Percentiles rank a stretch among this genome's conserved stretches.
These are phyloP conservation scores for Lyophyllum atratum DNA, from an alignment of 768 basidiomycete genomes.

Conservation along the genomic window DNA sequence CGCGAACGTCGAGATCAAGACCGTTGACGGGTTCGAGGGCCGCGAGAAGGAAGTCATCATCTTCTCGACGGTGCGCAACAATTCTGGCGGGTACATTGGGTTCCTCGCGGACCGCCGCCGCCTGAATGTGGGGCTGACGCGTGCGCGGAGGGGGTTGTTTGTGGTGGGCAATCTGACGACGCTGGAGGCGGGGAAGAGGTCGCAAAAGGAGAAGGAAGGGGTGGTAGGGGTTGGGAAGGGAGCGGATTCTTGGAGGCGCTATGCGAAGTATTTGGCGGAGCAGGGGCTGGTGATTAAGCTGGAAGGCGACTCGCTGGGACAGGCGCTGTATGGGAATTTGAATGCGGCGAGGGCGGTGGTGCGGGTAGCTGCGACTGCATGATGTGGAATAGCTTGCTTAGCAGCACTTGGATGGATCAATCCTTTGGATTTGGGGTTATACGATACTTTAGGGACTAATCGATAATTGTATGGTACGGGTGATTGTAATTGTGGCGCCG, in stretches of 20 bases:
- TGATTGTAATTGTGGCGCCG: no score
- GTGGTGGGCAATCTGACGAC: slow-evolving; percentile 76
- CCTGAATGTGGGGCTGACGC: slow-evolving; percentile 88
- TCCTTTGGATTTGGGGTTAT: neutral
- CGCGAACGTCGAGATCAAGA: slow-evolving; percentile 77
- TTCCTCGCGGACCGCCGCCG: slow-evolving; percentile 86
- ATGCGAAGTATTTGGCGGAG: slow-evolving; percentile 55
- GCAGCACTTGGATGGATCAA: neutral
- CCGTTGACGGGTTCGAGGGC: slow-evolving; percentile 94
- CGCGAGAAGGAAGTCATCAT: slow-evolving; percentile 92
- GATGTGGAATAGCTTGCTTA: neutral
- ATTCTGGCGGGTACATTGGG: slow-evolving; percentile 74
- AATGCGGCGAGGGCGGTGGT: slow-evolving; percentile 19
- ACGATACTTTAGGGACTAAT: neutral
- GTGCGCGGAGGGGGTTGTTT: slow-evolving; percentile 85
- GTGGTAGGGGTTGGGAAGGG: slow-evolving; percentile 37
- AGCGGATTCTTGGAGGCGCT: slow-evolving; percentile 60
- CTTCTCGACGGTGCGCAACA: slow-evolving; percentile 90
- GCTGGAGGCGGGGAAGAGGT: slow-evolving; percentile 48
- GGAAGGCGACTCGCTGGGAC: slow-evolving; percentile 40
- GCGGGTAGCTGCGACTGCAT: slow-evolving; percentile 1
- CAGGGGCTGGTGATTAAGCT: slow-evolving; percentile 54
- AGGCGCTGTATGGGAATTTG: slow-evolving; percentile 42
- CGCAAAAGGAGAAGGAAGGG: slow-evolving; percentile 17
- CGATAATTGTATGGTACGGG: neutral